Percentiles rank a stretch among this genome's conserved stretches.
Conservation (phyloP, 768 basidiomycete genomes). For the Hypholoma fasciculare region DNA sequence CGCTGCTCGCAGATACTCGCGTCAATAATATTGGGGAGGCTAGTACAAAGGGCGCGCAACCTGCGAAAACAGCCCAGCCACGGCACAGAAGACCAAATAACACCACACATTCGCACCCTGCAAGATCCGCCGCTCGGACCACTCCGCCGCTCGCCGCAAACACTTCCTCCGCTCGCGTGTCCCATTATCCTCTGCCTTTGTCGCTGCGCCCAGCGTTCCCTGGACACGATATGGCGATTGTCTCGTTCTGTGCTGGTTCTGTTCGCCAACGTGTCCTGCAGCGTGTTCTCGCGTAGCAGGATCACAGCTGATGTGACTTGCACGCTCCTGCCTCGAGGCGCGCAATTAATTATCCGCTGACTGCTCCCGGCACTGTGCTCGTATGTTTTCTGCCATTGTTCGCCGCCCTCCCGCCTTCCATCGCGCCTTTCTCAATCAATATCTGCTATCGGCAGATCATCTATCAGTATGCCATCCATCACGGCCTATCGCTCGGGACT, state of each 20-base stretch:
- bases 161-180: not conserved
- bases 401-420: not conserved
- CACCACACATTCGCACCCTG: not conserved
- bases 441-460: not conserved
- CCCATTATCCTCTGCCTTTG: not conserved
- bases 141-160: not conserved
- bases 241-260: too few relatives aligned
- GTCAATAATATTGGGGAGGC: not conserved
- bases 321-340: not conserved
- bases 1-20: slow-evolving; percentile 4
- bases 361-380: not conserved
- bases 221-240: too few relatives aligned
- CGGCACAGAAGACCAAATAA: not conserved
- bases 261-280: slow-evolving; percentile 38
- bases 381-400: slow-evolving; percentile 1
- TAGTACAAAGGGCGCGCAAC: slow-evolving; percentile 1
- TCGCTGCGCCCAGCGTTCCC: too few relatives aligned
- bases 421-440: not conserved
- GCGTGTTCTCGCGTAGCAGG: slow-evolving; percentile 28
- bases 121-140: slow-evolving; percentile 11
- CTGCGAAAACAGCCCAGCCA: not conserved
- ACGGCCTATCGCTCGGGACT: too few relatives aligned
- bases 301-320: slow-evolving; percentile 1
- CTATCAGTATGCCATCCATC: not conserved
- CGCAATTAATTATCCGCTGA: not conserved